Conservation (phyloP, 1,284 basidiomycete genomes). For the Chiua sp. region DNA sequence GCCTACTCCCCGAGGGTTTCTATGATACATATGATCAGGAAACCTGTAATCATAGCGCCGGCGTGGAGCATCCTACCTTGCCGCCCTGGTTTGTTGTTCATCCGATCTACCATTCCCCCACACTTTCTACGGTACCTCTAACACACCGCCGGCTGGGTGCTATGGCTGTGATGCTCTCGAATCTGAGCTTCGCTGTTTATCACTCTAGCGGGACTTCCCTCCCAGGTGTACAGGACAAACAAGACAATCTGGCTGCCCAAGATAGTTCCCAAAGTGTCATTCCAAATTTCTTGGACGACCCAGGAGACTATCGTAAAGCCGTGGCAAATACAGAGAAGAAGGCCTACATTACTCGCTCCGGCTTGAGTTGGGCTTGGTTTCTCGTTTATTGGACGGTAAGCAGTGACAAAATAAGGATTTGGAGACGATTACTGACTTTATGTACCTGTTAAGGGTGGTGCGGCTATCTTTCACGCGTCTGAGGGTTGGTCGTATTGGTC, state of each 20-base stretch:
- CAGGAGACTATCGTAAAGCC: constrained; percentile 20
- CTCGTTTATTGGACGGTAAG: constrained; percentile 62
- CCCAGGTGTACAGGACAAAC: neutral
- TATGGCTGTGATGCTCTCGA: constrained; percentile 58
- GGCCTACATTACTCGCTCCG: constrained; percentile 53
- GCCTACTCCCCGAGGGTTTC: constrained; percentile 50
- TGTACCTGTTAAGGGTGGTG: constrained; percentile 46
- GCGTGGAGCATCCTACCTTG: constrained; percentile 1
- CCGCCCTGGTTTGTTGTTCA: constrained; percentile 26
- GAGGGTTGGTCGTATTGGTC: constrained; percentile 57
- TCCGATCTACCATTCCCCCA: constrained; percentile 24
- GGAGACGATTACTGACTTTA: neutral
- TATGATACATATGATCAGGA: constrained; percentile 21
- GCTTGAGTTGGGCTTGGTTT: constrained; percentile 54
- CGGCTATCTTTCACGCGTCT: constrained; percentile 57
- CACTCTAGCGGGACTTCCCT: constrained; percentile 13
- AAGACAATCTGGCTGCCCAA: neutral
- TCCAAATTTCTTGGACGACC: constrained; percentile 12
- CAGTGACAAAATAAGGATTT: neutral
- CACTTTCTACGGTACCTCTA: constrained; percentile 29
- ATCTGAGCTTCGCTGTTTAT: constrained; percentile 47
- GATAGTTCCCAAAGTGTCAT: constrained; percentile 19
- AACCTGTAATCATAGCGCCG: neutral
- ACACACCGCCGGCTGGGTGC: constrained; percentile 48
- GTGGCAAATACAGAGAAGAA: constrained; percentile 44